These are phyloP conservation scores for Hymenoscyphus linearis DNA, from an alignment of 2,329 filamentous ascomycete genomes.

Conservation along the genomic window DNA sequence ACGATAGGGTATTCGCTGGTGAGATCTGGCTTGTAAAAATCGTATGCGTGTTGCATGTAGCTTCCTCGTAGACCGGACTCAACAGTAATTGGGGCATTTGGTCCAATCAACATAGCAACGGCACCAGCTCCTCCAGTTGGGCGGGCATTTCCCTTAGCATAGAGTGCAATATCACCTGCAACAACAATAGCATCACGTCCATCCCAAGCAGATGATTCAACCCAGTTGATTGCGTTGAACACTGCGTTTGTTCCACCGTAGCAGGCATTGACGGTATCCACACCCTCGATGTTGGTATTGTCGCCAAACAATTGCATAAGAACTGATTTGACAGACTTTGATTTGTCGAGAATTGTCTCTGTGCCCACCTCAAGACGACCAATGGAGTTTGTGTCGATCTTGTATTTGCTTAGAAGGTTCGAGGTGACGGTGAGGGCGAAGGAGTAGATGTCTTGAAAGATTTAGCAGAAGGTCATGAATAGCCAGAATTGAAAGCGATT, in stretches of 20 bases:
- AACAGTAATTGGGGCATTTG: constrained; percentile 69
- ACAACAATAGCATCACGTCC: constrained; percentile 76
- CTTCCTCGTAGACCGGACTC: constrained; percentile 75
- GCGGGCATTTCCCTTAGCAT: constrained; percentile 76
- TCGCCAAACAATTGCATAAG: constrained; percentile 82
- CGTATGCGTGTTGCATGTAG: constrained; percentile 80
- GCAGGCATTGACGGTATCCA: constrained; percentile 80
- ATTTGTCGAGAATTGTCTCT: constrained; percentile 83
- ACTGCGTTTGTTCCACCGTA: constrained; percentile 82
- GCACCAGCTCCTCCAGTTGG: constrained; percentile 76
- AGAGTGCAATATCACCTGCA: constrained; percentile 77
- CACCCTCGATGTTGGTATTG: constrained; percentile 79
- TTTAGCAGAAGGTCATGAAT: constrained; percentile 9
- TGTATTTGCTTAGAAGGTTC: constrained; percentile 76
- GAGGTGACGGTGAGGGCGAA: constrained; percentile 73
- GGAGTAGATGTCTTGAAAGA: constrained; percentile 72
- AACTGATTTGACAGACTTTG: constrained; percentile 84
- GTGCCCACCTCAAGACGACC: constrained; percentile 81
- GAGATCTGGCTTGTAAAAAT: constrained; percentile 87
- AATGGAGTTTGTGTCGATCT: constrained; percentile 71
- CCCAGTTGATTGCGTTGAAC: constrained; percentile 79
- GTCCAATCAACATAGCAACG: constrained; percentile 74
- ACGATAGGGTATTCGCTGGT: constrained; percentile 84
- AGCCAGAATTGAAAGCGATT: constrained; percentile 17
- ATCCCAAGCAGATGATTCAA: constrained; percentile 84